These are phyloP conservation scores for Metschnikowia hibisci DNA, from an alignment of 805 yeast genomes.

Conservation along the genomic window DNA sequence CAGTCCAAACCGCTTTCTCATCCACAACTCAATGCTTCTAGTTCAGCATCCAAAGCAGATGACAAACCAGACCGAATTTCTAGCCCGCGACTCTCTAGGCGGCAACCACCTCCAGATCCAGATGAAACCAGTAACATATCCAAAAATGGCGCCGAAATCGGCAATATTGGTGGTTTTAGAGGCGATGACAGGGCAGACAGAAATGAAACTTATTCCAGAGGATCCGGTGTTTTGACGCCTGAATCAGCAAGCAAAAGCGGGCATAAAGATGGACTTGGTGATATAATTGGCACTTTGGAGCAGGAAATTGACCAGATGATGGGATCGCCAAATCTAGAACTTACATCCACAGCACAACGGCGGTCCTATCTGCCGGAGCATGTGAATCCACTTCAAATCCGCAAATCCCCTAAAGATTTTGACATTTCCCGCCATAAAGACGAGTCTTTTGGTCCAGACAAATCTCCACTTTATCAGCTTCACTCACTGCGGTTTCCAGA, in stretches of 20 bases:
- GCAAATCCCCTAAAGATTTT: background rate
- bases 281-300: constrained; percentile 24
- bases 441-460: background rate
- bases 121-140: too few species aligned
- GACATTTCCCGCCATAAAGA: background rate
- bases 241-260: too few species aligned
- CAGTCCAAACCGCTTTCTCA: constrained; percentile 3
- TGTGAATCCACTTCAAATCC: background rate
- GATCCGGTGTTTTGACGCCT: too few species aligned
- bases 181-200: too few species aligned
- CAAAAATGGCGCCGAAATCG: too few species aligned
- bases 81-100: background rate
- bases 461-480: constrained; percentile 3
- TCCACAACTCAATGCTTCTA: constrained; percentile 1
- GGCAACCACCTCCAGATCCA: background rate
- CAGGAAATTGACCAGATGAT: constrained; percentile 22
- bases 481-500: constrained; percentile 1
- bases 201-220: too few species aligned
- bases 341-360: background rate
- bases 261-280: constrained; percentile 10
- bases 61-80: background rate
- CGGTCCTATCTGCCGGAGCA: constrained; percentile 1
- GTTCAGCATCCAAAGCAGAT: background rate
- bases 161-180: too few species aligned
- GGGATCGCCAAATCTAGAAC: constrained; percentile 2